Evolutionary conservation across 2,329 filamentous ascomycete species (phyloP), one percentile per base, ranked within the genome.

Genomic region (Fusarium penzigii): DNA sequence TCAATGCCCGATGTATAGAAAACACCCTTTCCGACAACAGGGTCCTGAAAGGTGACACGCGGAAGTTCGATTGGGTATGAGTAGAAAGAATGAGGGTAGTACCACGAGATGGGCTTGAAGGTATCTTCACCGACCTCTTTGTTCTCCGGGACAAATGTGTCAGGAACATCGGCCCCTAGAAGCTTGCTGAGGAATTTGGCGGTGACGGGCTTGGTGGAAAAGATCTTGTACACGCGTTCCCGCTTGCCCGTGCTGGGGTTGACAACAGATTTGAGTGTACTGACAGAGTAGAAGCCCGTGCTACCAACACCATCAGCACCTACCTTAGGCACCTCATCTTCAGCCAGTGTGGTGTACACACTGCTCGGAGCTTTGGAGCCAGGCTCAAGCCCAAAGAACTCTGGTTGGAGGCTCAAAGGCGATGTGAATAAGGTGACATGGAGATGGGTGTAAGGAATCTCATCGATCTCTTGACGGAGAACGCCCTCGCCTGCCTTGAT

Each of bases 381-480:
- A 0, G 79, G 68, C 2, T 77, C 65, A 2, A 95, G 77, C 50
- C 84, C 83, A 76, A 97, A 97, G 67, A 85, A 92, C 3, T 70
- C 70, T 0, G 88, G 81, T 17, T 83, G 86, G n/a, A 96, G 80
- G n/a, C 75, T 79, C 61, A 86, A 83, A 0, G 90, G 85, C 0
- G 91, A 90, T 0, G 92, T 80, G 65, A 99, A 93, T 1, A 97
- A 82, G 0, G 93, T 97, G 47, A 97, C 93, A 65, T 97, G 88
- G 1, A 97, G 80, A 44, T 83, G 82, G 3, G 91, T 89, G 68
- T 97, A 99, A 0, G 90, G 89, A n/a, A 97, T 86, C 42, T 82
- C 70, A 59, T 94, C 88, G 2, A 95, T 91, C 5, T 74, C 70
- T 32, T 81, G 77, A 48, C 90, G 87, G 14, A 92, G 81, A 20